phyloP scores from a whole-genome alignment of 345 rosid genomes.

The Eutrema heterophyllum region DNA sequence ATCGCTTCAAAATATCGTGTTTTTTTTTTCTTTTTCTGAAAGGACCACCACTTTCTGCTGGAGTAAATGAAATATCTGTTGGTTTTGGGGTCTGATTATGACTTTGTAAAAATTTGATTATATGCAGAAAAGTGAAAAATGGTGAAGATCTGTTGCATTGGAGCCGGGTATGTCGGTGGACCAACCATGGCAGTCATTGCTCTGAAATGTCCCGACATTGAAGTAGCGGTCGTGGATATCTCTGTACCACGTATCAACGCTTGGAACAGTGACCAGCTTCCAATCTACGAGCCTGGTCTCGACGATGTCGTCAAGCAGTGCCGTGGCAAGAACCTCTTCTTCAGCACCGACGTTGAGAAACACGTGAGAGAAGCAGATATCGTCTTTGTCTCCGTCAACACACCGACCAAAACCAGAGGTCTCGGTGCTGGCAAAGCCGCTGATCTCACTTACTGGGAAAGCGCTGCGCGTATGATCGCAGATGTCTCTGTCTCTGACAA shows the following conservation, averaged over 20 bases:
- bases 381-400: conserved; percentile 73
- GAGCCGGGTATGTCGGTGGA: conserved; percentile 75
- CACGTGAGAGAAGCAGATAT: conserved; percentile 77
- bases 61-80: background rate
- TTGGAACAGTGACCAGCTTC: conserved; percentile 68
- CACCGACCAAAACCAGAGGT: conserved; percentile 77
- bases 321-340: conserved; percentile 68
- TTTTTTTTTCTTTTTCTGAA: background rate
- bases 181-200: conserved; percentile 81
- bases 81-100: background rate
- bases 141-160: conserved; percentile 78
- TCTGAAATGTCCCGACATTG: conserved; percentile 53
- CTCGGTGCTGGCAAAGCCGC: conserved; percentile 91
- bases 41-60: conserved; percentile 5
- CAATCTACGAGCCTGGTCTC: conserved; percentile 69
- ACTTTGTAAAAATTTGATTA: background rate
- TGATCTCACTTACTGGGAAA: conserved; percentile 84
- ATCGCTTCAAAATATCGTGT: background rate
- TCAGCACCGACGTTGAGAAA: conserved; percentile 68
- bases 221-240: conserved; percentile 70
- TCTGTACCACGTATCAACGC: conserved; percentile 56
- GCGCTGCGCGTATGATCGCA: conserved; percentile 85
- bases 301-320: conserved; percentile 64
- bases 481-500: conserved; percentile 73
- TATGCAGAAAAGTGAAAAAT: conserved; percentile 18